Percentiles rank a stretch among this genome's conserved stretches.
Evolutionary conservation across 2,329 filamentous ascomycete genomes (phyloP).

Genomic region (Microdochium bolleyi): DNA sequence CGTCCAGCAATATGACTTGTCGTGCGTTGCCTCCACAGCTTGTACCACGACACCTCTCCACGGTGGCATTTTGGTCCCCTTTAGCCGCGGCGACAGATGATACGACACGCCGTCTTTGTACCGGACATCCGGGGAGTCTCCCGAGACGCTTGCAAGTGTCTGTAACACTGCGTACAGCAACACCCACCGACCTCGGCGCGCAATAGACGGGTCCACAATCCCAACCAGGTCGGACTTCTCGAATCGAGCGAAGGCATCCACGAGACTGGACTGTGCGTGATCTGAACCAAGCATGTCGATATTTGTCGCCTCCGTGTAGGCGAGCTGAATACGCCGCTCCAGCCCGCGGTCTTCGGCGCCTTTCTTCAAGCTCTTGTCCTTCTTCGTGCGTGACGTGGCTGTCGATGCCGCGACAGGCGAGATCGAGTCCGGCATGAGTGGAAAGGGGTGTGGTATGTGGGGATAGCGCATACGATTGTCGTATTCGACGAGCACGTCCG

Average conservation of each 20-base stretch:
- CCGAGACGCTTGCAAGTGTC: constrained; percentile 49
- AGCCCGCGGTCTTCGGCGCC: constrained; percentile 14
- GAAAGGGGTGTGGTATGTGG: constrained; percentile 60
- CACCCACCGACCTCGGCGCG: constrained; percentile 52
- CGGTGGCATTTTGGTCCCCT: constrained; percentile 41
- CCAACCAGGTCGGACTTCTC: constrained; percentile 45
- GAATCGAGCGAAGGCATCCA: constrained; percentile 47
- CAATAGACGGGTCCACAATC: constrained; percentile 44
- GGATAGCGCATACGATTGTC: constrained; percentile 56
- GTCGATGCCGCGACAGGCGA: constrained; percentile 14
- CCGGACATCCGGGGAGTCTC: constrained; percentile 45
- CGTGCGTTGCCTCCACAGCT: constrained; percentile 31
- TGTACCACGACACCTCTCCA: constrained; percentile 34
- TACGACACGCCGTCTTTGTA: constrained; percentile 47
- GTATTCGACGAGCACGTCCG: constrained; percentile 57
- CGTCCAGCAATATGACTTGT: constrained; percentile 45
- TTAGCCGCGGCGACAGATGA: constrained; percentile 46
- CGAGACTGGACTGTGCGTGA: constrained; percentile 42
- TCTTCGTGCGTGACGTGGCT: constrained; percentile 15
- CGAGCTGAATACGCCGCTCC: constrained; percentile 45
- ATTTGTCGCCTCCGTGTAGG: constrained; percentile 53
- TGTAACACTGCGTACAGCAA: constrained; percentile 54
- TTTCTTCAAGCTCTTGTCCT: constrained; percentile 13
- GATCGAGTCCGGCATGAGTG: constrained; percentile 50
- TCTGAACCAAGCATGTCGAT: constrained; percentile 46